Evolutionary conservation across 2,329 filamentous ascomycete genomes (phyloP).

Genomic region (Cordyceps cateniannulata): DNA sequence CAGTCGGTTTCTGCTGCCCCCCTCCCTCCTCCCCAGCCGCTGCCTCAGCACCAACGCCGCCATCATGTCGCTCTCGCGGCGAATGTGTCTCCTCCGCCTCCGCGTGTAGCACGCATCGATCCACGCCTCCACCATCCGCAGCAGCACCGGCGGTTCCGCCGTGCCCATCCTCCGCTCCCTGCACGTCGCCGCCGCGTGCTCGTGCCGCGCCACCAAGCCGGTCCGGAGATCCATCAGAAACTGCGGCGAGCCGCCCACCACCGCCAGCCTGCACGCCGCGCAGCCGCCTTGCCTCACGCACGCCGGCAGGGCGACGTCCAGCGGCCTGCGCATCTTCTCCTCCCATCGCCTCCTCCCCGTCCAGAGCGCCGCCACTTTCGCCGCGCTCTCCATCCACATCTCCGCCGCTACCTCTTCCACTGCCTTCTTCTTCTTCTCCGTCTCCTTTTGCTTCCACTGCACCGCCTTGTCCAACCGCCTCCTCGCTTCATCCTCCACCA

Average conservation of each 20-base stretch:
- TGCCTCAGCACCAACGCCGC: not conserved
- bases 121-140: constrained; percentile 34
- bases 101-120: not conserved
- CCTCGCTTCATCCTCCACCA: constrained; percentile 36
- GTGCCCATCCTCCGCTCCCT: not conserved
- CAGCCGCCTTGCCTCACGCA: constrained; percentile 34
- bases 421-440: not conserved
- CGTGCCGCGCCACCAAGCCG: constrained; percentile 32
- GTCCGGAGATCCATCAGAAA: constrained; percentile 40
- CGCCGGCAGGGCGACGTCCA: constrained; percentile 18
- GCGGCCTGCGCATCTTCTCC: constrained; percentile 11
- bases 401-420: constrained; percentile 19
- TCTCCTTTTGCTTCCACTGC: not conserved
- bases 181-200: not conserved
- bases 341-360: constrained; percentile 30
- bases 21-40: not conserved
- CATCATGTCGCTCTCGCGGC: constrained; percentile 4
- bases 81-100: not conserved
- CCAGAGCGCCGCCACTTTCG: constrained; percentile 32
- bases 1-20: no score
- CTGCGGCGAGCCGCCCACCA: constrained; percentile 36
- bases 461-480: constrained; percentile 12
- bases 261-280: constrained; percentile 47
- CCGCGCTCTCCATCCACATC: constrained; percentile 22
- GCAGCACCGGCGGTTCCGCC: constrained; percentile 27